Conservation (phyloP, 495 filamentous ascomycete species). For the Xylaria intraflava region DNA sequence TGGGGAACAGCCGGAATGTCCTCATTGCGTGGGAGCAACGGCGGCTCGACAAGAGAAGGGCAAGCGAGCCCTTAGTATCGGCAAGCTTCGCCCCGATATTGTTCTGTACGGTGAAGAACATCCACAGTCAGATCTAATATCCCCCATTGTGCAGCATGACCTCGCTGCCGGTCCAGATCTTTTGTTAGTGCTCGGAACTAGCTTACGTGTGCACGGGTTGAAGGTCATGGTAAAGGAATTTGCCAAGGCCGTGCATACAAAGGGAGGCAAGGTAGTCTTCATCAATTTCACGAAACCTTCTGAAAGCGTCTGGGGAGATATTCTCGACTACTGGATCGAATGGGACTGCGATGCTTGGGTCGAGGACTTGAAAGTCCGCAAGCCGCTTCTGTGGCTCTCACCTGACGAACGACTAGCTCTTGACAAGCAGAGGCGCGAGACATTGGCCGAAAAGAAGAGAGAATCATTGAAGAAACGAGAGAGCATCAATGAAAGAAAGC, state of each 20-base stretch:
- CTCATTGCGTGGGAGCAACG: slow-evolving; percentile 50
- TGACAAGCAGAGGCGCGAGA: slow-evolving; percentile 28
- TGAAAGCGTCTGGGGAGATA: slow-evolving; percentile 59
- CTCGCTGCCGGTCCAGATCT: slow-evolving; percentile 54
- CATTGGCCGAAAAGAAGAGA: slow-evolving; percentile 25
- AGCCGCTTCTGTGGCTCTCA: slow-evolving; percentile 51
- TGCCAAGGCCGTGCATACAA: slow-evolving; percentile 60
- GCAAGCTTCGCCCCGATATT: slow-evolving; percentile 59
- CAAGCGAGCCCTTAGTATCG: slow-evolving; percentile 56
- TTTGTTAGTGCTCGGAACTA: slow-evolving; percentile 61
- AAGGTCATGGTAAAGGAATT: slow-evolving; percentile 63
- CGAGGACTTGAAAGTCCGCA: slow-evolving; percentile 47
- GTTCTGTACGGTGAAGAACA: slow-evolving; percentile 68
- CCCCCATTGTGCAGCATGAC: slow-evolving; percentile 56
- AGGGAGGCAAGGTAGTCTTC: slow-evolving; percentile 58
- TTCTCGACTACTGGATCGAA: slow-evolving; percentile 62
- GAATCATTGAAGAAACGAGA: slow-evolving; percentile 25
- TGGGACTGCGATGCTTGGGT: slow-evolving; percentile 73
- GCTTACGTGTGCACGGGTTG: slow-evolving; percentile 60
- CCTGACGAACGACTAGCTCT: slow-evolving; percentile 30
- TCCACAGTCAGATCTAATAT: slow-evolving; percentile 56
- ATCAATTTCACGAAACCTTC: slow-evolving; percentile 63
- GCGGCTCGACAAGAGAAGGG: slow-evolving; percentile 52
- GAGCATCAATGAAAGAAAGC: slow-evolving; percentile 17
- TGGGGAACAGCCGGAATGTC: slow-evolving; percentile 58